Base-by-base conservation (phyloP, 2,329 filamentous ascomycete species). In the Penicillium occitanis region DNA sequence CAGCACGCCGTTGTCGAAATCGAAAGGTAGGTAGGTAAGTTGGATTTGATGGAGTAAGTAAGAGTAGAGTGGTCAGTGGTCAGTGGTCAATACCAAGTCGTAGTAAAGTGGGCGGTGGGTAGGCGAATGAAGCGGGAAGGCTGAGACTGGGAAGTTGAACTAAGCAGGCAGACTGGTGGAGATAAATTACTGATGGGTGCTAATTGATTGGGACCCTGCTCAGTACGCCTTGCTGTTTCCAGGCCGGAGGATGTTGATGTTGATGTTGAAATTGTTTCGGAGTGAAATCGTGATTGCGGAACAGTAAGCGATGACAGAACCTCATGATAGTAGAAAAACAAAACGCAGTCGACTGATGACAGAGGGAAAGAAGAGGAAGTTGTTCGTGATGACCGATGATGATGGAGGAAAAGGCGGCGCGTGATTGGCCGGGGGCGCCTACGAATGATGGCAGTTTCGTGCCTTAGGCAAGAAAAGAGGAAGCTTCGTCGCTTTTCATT, bases 91-190 rank as follows among this genome's bases (percentile, higher is more conserved):
- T 33, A 53, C 14, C 14, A 51, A 13, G 35, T 46, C 37, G 22
- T 42, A 51, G 14, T 42, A 59, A 63, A 71, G 69, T 69, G 68
- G 70, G 70, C 70, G 70, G 69, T 66, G 68, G 71, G 61, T 63
- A 72, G 69, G 65, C 66, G 63, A 70, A 67, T 66, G 63, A 64
- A 67, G 66, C 61, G 65, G 64, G 64, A 62, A 66, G 35, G 64
- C 46, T 58, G 64, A 59, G 61, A 64, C 60, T 35, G 42, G 46
- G 53, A 57, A 59, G 51, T 51, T 19, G 37, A 62, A 51, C 60
- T 50, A 51, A 37, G 48, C 60, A 53, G 60, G 53, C 53, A 57
- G 53, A 22, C 8, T 63, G 53, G 59, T 65, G 58, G 64, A 65
- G 48, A 57, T 59, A 44, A 42, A 65, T 65, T 65, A 65, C 63